Base-by-base conservation (phyloP, 2,329 filamentous ascomycete genomes). In the Aspergillus novofumigatus region DNA sequence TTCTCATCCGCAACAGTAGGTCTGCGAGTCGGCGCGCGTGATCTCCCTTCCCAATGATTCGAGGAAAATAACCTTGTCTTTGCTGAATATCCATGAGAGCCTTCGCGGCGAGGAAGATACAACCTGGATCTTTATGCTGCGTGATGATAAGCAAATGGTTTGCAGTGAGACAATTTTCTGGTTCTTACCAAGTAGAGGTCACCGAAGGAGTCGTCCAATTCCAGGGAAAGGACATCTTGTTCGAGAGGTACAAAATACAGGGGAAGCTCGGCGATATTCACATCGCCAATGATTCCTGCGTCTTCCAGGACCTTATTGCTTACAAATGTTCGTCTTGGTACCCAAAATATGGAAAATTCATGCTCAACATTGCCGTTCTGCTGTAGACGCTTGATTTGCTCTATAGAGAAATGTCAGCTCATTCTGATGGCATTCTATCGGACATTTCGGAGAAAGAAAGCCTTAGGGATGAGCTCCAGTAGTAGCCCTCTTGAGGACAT, bases 311-410 rank as follows among this genome's bases (percentile, higher is more conserved):
- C 84, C 70, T 92, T 88, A 72, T 97, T 92, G 65, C 91, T 94
- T 54, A 97, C 88, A 54, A 96, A 80, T 3, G 94, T 97, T 60
- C 94, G 89, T 57, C 94, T 86, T 5, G 95, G 93, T 45, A 96
- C 90, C 90, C 94, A 97, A 72, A 97, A 93, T 66, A 99, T 89
- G 61, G 92, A 93, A 72, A 97, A 96, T 67, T 99, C 93, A 83
- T 99, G 94, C 64, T 92, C 90, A 49, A 88, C 90, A 68, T 91
- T 89, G 71, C 89, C 92, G 74, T 94, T 91, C 69, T 88, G 89
- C 67, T 93, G 91, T 57, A 97, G 81, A 59, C 90, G 87, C 73
- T 92, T 93, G 67, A 97, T 92, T 79, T 97, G 92, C 65, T 90
- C 93, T 97, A 70, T 52, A 67, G 54, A 58, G 41, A 55, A 59